Conservation (phyloP, 176 grass and related monocot genomes). For the Paspalum vaginatum region DNA sequence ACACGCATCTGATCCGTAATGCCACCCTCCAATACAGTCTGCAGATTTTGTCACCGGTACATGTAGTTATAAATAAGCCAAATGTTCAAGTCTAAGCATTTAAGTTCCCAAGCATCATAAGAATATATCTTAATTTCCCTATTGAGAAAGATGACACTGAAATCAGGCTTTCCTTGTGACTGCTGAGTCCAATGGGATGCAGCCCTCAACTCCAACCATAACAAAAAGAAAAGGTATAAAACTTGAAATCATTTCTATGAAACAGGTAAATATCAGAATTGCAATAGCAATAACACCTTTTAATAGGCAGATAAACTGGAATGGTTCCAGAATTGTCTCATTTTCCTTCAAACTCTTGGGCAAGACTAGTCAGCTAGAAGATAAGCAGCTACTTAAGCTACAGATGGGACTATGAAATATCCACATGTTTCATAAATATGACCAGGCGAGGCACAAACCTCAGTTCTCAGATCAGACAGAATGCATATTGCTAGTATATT, state of each 20-base stretch:
- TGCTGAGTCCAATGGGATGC: background rate
- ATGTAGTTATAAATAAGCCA: conserved; percentile 18
- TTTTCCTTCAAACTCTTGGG: background rate
- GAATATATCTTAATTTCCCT: background rate
- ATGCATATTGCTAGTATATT: conserved; percentile 35
- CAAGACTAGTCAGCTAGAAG: conserved; percentile 11
- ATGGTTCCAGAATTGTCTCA: conserved; percentile 7
- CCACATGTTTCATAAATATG: conserved; percentile 27
- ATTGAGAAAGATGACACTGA: background rate
- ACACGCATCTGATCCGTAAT: conserved; percentile 96
- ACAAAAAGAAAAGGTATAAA: background rate
- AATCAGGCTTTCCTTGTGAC: background rate
- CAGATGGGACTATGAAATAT: background rate
- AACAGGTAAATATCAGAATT: conserved; percentile 7
- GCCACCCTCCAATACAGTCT: conserved; percentile 90
- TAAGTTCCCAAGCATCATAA: conserved; percentile 18
- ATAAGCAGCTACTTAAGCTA: conserved; percentile 28
- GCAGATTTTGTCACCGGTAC: conserved; percentile 40
- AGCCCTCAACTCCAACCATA: background rate
- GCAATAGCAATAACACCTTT: background rate
- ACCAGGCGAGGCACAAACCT: conserved; percentile 28
- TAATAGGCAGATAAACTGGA: background rate
- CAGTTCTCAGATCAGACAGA: background rate
- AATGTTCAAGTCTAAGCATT: background rate
- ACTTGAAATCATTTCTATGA: background rate